phyloP scores from a whole-genome alignment of 495 filamentous ascomycete genomes.

The Hypoxylon lienhwacheense region DNA sequence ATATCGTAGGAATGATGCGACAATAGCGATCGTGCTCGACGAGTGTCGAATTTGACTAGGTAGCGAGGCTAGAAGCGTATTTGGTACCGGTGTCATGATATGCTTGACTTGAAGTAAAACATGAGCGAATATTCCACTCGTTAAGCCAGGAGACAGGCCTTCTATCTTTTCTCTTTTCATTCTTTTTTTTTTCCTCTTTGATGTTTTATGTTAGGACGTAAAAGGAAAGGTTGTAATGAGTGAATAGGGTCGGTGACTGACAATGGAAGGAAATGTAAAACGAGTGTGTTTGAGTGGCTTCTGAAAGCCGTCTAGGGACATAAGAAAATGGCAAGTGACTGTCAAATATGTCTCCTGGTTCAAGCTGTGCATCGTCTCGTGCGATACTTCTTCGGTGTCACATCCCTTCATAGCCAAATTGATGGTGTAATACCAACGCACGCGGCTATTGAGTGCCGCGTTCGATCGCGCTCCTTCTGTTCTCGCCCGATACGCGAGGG shows the following conservation, averaged over 20 bases:
- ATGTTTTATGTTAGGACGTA: conserved; percentile 7
- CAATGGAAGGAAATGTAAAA: conserved; percentile 35
- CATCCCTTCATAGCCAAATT: no score
- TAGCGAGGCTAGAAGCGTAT: conserved; percentile 1
- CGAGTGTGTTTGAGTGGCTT: conserved; percentile 21
- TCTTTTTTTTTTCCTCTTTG: conserved; percentile 27
- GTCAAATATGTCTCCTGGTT: conserved; percentile 26
- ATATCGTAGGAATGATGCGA: neutral
- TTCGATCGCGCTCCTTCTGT: conserved; percentile 33
- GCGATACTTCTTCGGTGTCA: conserved; percentile 8
- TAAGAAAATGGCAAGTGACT: conserved; percentile 24
- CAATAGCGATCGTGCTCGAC: neutral
- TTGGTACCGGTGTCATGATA: conserved; percentile 4
- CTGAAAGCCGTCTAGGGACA: neutral
- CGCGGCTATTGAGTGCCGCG: conserved; percentile 22
- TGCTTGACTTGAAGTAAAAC: conserved; percentile 5
- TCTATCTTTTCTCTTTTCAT: conserved; percentile 18
- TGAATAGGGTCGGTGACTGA: conserved; percentile 38
- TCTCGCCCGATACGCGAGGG: conserved; percentile 50
- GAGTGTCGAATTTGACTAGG: neutral
- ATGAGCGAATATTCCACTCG: conserved; percentile 1
- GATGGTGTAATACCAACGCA: conserved; percentile 12
- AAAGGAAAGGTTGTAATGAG: conserved; percentile 39
- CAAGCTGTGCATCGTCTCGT: conserved; percentile 11
- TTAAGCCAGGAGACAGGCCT: conserved; percentile 23